Conservation (phyloP, 768 basidiomycete genomes). For the Podaxis carcinomalis region DNA sequence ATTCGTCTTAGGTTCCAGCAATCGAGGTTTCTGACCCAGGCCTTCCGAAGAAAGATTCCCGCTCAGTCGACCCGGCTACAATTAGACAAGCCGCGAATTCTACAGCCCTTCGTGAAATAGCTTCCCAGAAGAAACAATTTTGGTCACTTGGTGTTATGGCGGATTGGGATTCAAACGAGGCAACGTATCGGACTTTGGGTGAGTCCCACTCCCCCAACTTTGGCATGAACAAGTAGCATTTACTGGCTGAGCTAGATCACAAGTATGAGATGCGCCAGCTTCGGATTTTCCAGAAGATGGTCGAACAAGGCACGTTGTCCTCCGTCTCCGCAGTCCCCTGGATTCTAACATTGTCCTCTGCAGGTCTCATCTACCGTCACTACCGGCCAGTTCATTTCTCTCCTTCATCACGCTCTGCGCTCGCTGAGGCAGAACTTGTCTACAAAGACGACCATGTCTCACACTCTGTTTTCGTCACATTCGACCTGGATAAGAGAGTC, state of each 20-base stretch:
- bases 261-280: slow-evolving; percentile 87
- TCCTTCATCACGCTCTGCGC: slow-evolving; percentile 87
- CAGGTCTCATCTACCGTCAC: slow-evolving; percentile 80
- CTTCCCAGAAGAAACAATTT: slow-evolving; percentile 76
- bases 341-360: not conserved
- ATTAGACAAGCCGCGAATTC: slow-evolving; percentile 70
- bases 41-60: slow-evolving; percentile 47
- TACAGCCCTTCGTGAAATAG: slow-evolving; percentile 72
- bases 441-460: slow-evolving; percentile 90
- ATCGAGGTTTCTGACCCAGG: slow-evolving; percentile 4
- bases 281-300: slow-evolving; percentile 82
- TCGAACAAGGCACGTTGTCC: slow-evolving; percentile 57
- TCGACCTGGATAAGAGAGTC: slow-evolving; percentile 46
- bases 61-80: slow-evolving; percentile 44
- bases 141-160: slow-evolving; percentile 86
- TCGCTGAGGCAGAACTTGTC: slow-evolving; percentile 91
- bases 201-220: slow-evolving; percentile 5
- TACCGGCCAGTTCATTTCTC: slow-evolving; percentile 93
- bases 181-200: slow-evolving; percentile 88
- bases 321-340: not conserved
- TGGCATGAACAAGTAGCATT: not conserved
- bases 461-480: slow-evolving; percentile 82
- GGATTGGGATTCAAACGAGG: slow-evolving; percentile 62
- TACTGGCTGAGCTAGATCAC: slow-evolving; percentile 51
- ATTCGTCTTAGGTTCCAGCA: not conserved